phyloP scores from a whole-genome alignment of 306 rosid species.

The Betula pendula region DNA sequence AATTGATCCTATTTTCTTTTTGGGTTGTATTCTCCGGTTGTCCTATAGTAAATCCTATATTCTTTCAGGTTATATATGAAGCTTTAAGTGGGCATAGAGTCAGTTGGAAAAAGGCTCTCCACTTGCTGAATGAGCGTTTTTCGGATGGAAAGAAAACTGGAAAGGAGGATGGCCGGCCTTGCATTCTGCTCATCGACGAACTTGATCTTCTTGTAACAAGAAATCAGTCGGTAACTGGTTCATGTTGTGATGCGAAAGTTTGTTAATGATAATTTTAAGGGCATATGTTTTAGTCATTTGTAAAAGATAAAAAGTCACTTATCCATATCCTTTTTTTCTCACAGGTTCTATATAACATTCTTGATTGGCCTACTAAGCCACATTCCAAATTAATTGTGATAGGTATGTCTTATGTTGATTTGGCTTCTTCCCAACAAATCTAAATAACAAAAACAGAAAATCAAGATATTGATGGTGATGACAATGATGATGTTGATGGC shows the following conservation, averaged over 20 bases:
- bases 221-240: slow-evolving; percentile 79
- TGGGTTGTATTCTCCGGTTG: slow-evolving; percentile 11
- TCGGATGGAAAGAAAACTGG: slow-evolving; percentile 63
- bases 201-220: slow-evolving; percentile 97
- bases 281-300: neutral
- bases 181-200: slow-evolving; percentile 94
- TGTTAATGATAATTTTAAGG: slow-evolving; percentile 11
- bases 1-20: slow-evolving; percentile 15
- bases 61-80: slow-evolving; percentile 83
- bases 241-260: slow-evolving; percentile 27
- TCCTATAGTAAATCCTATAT: slow-evolving; percentile 17
- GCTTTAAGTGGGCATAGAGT: slow-evolving; percentile 86
- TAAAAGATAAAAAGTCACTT: slow-evolving; percentile 12
- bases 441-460: slow-evolving; percentile 12
- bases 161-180: slow-evolving; percentile 74
- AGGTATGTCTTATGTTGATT: slow-evolving; percentile 42
- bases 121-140: slow-evolving; percentile 74
- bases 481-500: slow-evolving; percentile 23
- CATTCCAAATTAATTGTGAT: slow-evolving; percentile 85
- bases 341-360: slow-evolving; percentile 90
- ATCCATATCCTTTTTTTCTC: slow-evolving; percentile 6
- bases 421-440: slow-evolving; percentile 1
- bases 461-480: slow-evolving; percentile 5
- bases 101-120: slow-evolving; percentile 90
- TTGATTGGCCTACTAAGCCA: slow-evolving; percentile 97